These are phyloP conservation scores for Monosporascus cannonballus DNA, from an alignment of 2,329 filamentous ascomycete genomes.

Conservation along the genomic window DNA sequence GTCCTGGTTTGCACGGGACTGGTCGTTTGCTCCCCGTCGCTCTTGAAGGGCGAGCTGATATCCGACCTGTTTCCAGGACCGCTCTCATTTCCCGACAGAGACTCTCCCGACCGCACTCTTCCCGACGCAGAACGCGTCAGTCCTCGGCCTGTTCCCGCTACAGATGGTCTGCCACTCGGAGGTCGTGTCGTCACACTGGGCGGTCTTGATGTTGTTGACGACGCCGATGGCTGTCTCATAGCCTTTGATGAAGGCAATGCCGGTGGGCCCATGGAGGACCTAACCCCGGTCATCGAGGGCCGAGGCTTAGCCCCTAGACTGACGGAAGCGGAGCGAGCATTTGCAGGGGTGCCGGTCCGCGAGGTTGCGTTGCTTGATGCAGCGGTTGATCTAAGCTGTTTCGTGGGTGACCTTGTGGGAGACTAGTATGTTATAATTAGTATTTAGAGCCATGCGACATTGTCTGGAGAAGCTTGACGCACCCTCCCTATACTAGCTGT, in stretches of 20 bases:
- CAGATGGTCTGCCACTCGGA: slow-evolving; percentile 31
- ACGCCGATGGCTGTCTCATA: slow-evolving; percentile 38
- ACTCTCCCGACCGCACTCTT: slow-evolving; percentile 42
- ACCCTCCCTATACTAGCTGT: slow-evolving; percentile 53
- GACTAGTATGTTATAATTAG: slow-evolving; percentile 44
- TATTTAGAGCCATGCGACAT: not conserved
- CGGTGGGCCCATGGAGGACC: slow-evolving; percentile 65
- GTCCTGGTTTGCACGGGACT: slow-evolving; percentile 47
- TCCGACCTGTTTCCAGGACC: slow-evolving; percentile 28
- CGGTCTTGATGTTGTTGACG: slow-evolving; percentile 31
- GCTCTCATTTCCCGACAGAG: slow-evolving; percentile 36
- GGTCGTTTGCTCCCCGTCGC: slow-evolving; percentile 43
- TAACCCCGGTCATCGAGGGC: slow-evolving; percentile 45
- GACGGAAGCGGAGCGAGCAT: slow-evolving; percentile 39
- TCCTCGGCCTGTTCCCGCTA: slow-evolving; percentile 26
- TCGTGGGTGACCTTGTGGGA: slow-evolving; percentile 74
- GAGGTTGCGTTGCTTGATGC: slow-evolving; percentile 53
- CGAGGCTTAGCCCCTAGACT: slow-evolving; percentile 41
- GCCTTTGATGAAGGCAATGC: slow-evolving; percentile 38
- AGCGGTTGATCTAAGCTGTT: slow-evolving; percentile 53
- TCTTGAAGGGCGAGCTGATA: slow-evolving; percentile 42
- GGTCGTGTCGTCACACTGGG: slow-evolving; percentile 27
- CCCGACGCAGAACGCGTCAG: slow-evolving; percentile 31
- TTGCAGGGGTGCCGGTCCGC: slow-evolving; percentile 60
- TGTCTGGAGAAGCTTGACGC: slow-evolving; percentile 21